Evolutionary conservation across 306 rosid species (phyloP), one percentile per base, ranked within the genome.

Genomic region (Begonia fuchsioides): DNA sequence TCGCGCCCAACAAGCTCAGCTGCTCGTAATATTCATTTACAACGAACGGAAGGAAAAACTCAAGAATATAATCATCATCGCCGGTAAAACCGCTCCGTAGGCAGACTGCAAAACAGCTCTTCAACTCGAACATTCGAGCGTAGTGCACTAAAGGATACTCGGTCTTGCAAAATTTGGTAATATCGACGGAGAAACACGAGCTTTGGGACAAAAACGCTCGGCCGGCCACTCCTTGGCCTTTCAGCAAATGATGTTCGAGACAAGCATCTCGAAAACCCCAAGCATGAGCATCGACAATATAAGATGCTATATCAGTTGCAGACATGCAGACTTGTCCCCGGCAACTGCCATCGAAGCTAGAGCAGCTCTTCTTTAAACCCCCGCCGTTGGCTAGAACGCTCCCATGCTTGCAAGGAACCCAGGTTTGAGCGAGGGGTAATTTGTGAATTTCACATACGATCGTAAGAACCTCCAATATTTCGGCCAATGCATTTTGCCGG

Each of bases 221-320:
- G 62, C 96, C 95, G 47, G 84, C 68, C 66, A 84, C 93, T 43
- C 93, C 93, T 67, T 84, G 95, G 51, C 83, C 95, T 63, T 80
- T 82, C 71, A 77, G 83, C 44, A 84, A 65, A 67, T 84, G 95
- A 77, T 80, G 95, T 62, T 84, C 92, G 35, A 67, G 72, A 59
- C 93, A 84, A 15, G 95, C 95, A 41, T 77, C 93, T 9, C 73
- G 77, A 40, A 84, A 84, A 58, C 87, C 83, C 86, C 95, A 84
- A 62, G 71, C 68, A 44, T 55, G 74, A 70, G 83, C 72, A 55
- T 84, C 93, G 47, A 84, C 58, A 32, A 84, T 62, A 55, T 84
- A 84, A 67, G 71, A 67, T 15, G 93, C 87, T 57, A 56, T 79
- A 53, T 84, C 93, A 45, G 87, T 80, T 49, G 77, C 52, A 9